Evolutionary conservation across 1,284 basidiomycete species (phyloP).

Genomic region (Ceratobasidium theobromae): DNA sequence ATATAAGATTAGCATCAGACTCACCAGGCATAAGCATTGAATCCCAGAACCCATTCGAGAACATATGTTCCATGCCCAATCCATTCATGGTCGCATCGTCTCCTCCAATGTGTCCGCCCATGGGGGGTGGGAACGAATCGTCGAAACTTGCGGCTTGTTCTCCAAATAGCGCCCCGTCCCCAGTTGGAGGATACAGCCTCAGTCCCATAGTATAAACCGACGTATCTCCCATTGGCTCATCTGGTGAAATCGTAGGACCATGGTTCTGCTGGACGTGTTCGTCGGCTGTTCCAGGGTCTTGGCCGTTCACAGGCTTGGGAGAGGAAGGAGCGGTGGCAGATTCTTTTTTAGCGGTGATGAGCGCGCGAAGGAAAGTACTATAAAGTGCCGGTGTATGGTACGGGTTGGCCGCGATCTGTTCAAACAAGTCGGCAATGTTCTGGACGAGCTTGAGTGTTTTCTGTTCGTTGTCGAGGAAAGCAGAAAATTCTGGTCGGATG

Average conservation of each 20-base stretch:
- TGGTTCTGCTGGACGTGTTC: slow-evolving; percentile 27
- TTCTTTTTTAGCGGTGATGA: slow-evolving; percentile 64
- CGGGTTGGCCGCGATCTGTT: slow-evolving; percentile 69
- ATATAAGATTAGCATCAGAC: slow-evolving; percentile 40
- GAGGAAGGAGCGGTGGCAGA: slow-evolving; percentile 29
- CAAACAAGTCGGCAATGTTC: slow-evolving; percentile 78
- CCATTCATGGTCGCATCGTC: slow-evolving; percentile 48
- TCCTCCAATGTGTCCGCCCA: neutral
- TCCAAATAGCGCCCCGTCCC: neutral
- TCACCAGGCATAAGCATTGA: slow-evolving; percentile 77
- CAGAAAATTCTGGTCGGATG: slow-evolving; percentile 76
- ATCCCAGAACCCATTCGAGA: slow-evolving; percentile 79
- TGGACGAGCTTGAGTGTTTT: slow-evolving; percentile 71
- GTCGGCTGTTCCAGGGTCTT: neutral
- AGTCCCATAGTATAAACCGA: slow-evolving; percentile 6
- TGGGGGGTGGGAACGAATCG: slow-evolving; percentile 26
- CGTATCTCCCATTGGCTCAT: slow-evolving; percentile 21
- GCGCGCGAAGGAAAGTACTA: slow-evolving; percentile 79
- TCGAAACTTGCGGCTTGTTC: neutral
- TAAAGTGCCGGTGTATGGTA: slow-evolving; percentile 86
- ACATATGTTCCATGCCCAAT: slow-evolving; percentile 76
- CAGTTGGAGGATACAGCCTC: slow-evolving; percentile 31
- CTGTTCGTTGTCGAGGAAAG: slow-evolving; percentile 71
- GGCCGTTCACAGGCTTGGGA: neutral
- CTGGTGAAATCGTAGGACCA: slow-evolving; percentile 14